These are phyloP conservation scores for Microdochium bolleyi DNA, from an alignment of 2,329 filamentous ascomycete species.

Conservation along the genomic window DNA sequence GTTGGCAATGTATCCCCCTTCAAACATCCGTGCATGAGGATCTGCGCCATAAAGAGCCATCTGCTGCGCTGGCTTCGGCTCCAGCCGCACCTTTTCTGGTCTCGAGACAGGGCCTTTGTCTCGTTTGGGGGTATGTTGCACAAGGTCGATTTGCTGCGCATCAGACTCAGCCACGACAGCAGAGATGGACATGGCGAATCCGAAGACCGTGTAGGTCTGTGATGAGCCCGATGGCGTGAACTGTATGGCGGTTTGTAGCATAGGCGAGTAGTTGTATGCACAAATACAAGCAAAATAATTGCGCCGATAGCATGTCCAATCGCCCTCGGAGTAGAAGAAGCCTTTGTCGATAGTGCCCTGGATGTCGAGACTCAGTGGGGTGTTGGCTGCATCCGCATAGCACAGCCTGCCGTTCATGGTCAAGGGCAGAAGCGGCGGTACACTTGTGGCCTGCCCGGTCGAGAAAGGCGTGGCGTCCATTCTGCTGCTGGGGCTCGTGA, in stretches of 20 bases:
- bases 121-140: slow-evolving; percentile 86
- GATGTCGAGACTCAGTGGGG: slow-evolving; percentile 62
- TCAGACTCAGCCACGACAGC: slow-evolving; percentile 72
- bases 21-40: slow-evolving; percentile 12
- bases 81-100: slow-evolving; percentile 61
- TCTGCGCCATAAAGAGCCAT: slow-evolving; percentile 34
- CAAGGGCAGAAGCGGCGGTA: slow-evolving; percentile 45
- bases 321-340: slow-evolving; percentile 72
- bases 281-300: slow-evolving; percentile 88
- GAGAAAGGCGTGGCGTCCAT: slow-evolving; percentile 40
- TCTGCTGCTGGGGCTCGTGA: slow-evolving; percentile 29
- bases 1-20: slow-evolving; percentile 13
- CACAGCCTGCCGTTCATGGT: slow-evolving; percentile 51
- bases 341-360: slow-evolving; percentile 80
- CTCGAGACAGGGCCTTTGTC: slow-evolving; percentile 78
- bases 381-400: slow-evolving; percentile 40
- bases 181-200: slow-evolving; percentile 77
- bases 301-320: slow-evolving; percentile 87
- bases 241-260: slow-evolving; percentile 38
- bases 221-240: slow-evolving; percentile 41
- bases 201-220: slow-evolving; percentile 57
- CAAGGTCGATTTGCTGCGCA: slow-evolving; percentile 71
- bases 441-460: slow-evolving; percentile 29
- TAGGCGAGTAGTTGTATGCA: slow-evolving; percentile 63
- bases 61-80: slow-evolving; percentile 53